These are phyloP conservation scores for Stachybotrys chartarum DNA, from an alignment of 2,329 filamentous ascomycete species.

Conservation along the genomic window DNA sequence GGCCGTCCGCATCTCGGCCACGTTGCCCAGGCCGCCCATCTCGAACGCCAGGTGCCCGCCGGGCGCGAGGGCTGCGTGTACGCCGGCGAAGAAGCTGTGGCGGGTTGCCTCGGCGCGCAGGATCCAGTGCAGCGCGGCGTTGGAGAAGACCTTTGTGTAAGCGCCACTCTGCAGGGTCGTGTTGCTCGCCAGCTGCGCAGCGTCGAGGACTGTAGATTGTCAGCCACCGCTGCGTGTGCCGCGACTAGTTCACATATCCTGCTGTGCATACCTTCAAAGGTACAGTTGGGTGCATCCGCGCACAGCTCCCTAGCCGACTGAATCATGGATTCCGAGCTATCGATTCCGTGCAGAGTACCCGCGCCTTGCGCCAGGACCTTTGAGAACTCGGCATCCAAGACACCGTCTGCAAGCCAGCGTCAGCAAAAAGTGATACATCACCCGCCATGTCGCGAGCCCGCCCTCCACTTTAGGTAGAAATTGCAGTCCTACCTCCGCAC, in stretches of 20 bases:
- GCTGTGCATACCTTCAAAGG: slow-evolving; percentile 32
- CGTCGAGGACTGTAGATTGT: slow-evolving; percentile 35
- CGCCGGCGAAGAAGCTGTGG: slow-evolving; percentile 43
- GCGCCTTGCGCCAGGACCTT: slow-evolving; percentile 35
- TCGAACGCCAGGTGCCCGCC: slow-evolving; percentile 59
- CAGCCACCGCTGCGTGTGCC: neutral
- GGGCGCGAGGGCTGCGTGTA: slow-evolving; percentile 43
- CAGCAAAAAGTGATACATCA: slow-evolving; percentile 2
- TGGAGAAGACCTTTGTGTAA: slow-evolving; percentile 56
- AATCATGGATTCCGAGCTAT: slow-evolving; percentile 54
- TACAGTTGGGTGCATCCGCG: slow-evolving; percentile 26
- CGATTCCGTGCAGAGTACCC: slow-evolving; percentile 48
- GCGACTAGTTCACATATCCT: neutral
- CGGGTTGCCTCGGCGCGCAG: slow-evolving; percentile 38
- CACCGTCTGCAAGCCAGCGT: slow-evolving; percentile 37
- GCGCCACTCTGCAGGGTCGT: slow-evolving; percentile 25
- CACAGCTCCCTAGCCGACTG: slow-evolving; percentile 37
- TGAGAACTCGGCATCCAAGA: slow-evolving; percentile 49
- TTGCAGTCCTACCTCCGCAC: slow-evolving; percentile 45
- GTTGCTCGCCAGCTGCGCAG: slow-evolving; percentile 27
- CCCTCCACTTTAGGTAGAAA: neutral
- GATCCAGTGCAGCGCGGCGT: slow-evolving; percentile 63
- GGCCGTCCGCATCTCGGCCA: slow-evolving; percentile 53
- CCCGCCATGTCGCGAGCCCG: neutral
- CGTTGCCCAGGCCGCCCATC: slow-evolving; percentile 65